Evolutionary conservation across 2,329 filamentous ascomycete species (phyloP), one percentile per base, ranked within the genome.

Genomic region (Juglanconis juglandina): DNA sequence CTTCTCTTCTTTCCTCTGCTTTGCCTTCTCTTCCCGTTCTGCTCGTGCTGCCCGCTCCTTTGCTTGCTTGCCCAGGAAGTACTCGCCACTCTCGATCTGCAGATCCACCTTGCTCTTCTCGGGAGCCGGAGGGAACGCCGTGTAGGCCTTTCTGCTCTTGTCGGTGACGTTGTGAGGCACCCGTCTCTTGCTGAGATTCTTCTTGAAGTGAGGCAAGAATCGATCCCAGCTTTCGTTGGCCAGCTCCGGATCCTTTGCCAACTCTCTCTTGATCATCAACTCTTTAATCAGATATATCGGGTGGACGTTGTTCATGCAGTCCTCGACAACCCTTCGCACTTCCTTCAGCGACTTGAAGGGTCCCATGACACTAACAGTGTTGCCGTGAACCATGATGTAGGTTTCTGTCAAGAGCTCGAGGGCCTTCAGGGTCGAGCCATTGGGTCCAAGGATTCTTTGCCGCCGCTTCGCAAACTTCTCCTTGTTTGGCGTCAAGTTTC

Each of bases 31-130:
- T 70, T 91, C 84, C 66, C 92, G 82, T 70, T 91, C 90, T 71
- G 94, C 89, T 75, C 90, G 87, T 51, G 82, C 87, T 58, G 88
- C 89, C 63, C 93, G 83, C 70, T 96, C 91, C 82, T 96, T 96
- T 62, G 92, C 93, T 71, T 93, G 87, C 81, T 96, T 96, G 71
- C 88, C 88, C 71, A 99, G 77, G 76, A 98, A 98, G 79, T 96
- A 99, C 78, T 98, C 94, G 77, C 95, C 94, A 68, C 87, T 93
- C 81, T 99, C 95, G 79, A 99, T 96, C 83, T 99, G 94, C 76
- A 92, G 78, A 76, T 99, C 95, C 68, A 99, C 85, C 86, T 98
- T 99, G 86, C 93, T 97, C 90, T 96, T 96, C 82, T 99, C 94
- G 66, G 93, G 92, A 48, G 92, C 86, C 6, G 95, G 95, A 53